Evolutionary conservation across 192 early-diverging fungal genomes (phyloP).

Genomic region (Lunasporangiospora selenospora): DNA sequence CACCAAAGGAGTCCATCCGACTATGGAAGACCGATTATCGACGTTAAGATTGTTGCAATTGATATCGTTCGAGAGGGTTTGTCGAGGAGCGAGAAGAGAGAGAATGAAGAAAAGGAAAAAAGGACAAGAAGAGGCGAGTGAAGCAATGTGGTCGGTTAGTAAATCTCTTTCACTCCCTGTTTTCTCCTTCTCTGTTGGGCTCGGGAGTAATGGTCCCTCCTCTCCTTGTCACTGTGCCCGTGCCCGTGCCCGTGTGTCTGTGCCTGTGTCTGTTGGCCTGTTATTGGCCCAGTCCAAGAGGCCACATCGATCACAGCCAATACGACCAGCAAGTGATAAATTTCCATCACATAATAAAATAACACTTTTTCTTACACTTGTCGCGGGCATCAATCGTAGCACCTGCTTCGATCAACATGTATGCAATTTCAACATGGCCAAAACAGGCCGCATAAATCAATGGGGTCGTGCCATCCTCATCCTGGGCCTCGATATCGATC

Average conservation of each 20-base stretch:
- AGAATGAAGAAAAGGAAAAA: slow-evolving; percentile 10
- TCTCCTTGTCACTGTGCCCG: not conserved
- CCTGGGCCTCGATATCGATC: slow-evolving; percentile 79
- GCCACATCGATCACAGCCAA: too few species aligned
- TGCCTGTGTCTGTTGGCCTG: not conserved
- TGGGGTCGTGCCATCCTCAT: slow-evolving; percentile 87
- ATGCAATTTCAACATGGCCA: slow-evolving; percentile 77
- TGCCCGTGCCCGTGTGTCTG: not conserved
- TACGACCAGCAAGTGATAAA: too few species aligned
- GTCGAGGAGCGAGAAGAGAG: not conserved
- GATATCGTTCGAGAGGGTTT: not conserved
- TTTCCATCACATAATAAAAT: too few species aligned
- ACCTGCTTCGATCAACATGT: slow-evolving; percentile 72
- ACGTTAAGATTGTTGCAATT: too few species aligned
- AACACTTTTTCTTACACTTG: slow-evolving; percentile 75
- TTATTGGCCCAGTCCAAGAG: too few species aligned
- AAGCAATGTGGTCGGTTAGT: not conserved
- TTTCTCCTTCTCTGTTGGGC: not conserved
- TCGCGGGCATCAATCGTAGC: slow-evolving; percentile 81
- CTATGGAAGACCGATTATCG: too few species aligned
- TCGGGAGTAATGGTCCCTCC: not conserved
- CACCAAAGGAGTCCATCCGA: slow-evolving; percentile 89
- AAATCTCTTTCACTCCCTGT: not conserved
- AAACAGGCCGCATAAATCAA: slow-evolving; percentile 91
- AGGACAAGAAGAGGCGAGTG: not conserved